phyloP scores from a whole-genome alignment of 768 basidiomycete genomes.

The Termitomyces sp. region DNA sequence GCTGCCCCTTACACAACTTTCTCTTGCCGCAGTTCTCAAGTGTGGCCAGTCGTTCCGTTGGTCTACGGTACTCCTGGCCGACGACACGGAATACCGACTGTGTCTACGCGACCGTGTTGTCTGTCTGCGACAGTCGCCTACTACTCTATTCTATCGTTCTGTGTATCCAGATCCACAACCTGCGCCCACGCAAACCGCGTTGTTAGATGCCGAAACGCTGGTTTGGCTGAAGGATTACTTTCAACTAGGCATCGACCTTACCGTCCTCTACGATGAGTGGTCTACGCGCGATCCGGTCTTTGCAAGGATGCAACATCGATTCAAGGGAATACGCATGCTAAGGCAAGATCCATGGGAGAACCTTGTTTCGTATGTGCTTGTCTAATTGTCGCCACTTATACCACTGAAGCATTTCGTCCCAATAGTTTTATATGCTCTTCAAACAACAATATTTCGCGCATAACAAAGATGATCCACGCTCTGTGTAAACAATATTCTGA shows the following conservation, averaged over 20 bases:
- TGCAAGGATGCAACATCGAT: conserved; percentile 50
- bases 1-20: conserved; percentile 62
- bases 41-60: conserved; percentile 89
- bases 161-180: conserved; percentile 49
- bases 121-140: conserved; percentile 71
- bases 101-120: conserved; percentile 81
- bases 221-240: conserved; percentile 84
- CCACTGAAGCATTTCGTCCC: neutral
- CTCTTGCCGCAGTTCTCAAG: conserved; percentile 70
- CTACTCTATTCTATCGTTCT: conserved; percentile 66
- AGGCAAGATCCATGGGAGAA: conserved; percentile 97
- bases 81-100: conserved; percentile 62
- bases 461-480: conserved; percentile 87
- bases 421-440: conserved; percentile 96
- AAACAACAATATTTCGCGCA: conserved; percentile 94
- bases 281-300: conserved; percentile 70
- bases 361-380: conserved; percentile 72
- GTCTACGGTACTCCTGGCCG: conserved; percentile 44
- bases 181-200: conserved; percentile 23
- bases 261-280: conserved; percentile 74
- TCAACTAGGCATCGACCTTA: conserved; percentile 74
- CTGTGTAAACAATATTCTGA: conserved; percentile 77
- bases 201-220: conserved; percentile 59
- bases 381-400: neutral
- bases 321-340: conserved; percentile 80